Conservation (phyloP, 805 yeast species). For the Hanseniaspora jakobsenii region DNA sequence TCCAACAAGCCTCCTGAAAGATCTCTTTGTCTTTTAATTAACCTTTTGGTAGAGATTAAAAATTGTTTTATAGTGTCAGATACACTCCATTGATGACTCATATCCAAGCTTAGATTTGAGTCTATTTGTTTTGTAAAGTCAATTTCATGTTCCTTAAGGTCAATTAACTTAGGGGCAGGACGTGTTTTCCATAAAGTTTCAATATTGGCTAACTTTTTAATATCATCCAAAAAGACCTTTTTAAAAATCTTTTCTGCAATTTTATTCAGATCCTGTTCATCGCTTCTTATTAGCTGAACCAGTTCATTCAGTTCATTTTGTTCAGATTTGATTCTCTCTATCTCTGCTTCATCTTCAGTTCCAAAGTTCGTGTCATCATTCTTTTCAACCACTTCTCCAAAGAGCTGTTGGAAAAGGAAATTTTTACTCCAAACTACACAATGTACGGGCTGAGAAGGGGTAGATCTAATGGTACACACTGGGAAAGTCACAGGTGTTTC, state of each 20-base stretch:
- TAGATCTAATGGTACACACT: slow-evolving; percentile 91
- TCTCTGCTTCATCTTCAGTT: slow-evolving; percentile 52
- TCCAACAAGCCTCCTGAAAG: slow-evolving; percentile 28
- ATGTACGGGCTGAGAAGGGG: slow-evolving; percentile 93
- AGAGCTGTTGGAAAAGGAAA: slow-evolving; percentile 70
- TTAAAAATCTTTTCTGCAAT: slow-evolving; percentile 32
- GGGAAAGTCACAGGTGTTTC: slow-evolving; percentile 86
- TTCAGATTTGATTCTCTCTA: slow-evolving; percentile 52
- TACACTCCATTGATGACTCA: slow-evolving; percentile 43
- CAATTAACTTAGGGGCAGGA: too few species aligned
- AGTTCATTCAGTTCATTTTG: slow-evolving; percentile 50
- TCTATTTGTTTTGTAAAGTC: too few species aligned
- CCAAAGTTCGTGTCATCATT: slow-evolving; percentile 39
- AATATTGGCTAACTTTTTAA: slow-evolving; percentile 56
- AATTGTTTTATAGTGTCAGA: slow-evolving; percentile 55
- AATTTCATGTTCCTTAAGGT: too few species aligned
- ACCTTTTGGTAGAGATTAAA: slow-evolving; percentile 33
- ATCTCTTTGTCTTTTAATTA: slow-evolving; percentile 37
- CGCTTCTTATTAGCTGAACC: slow-evolving; percentile 28
- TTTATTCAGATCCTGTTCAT: slow-evolving; percentile 21
- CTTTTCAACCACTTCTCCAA: slow-evolving; percentile 38
- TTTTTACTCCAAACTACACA: slow-evolving; percentile 97
- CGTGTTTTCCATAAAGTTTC: slow-evolving; percentile 71
- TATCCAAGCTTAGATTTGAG: slow-evolving; percentile 20
- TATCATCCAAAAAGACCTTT: slow-evolving; percentile 62